Evolutionary conservation across 1,139 yeast genomes (phyloP).

Genomic region (Sugiyamaella japonica): DNA sequence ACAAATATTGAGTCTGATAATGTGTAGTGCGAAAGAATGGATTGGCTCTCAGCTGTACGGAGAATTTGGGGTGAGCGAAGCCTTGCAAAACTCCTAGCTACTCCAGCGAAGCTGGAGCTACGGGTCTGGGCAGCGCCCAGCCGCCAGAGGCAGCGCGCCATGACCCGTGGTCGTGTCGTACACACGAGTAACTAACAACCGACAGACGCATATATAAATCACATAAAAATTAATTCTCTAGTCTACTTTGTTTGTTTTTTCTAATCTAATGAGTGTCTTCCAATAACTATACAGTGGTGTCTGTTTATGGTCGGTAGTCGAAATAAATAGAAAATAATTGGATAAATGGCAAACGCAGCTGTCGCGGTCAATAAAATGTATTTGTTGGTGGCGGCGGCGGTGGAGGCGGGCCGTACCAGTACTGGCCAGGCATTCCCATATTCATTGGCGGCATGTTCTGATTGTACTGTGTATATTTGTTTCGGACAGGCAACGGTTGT

Average conservation of each 20-base stretch:
- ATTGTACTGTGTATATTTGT: conserved; percentile 8
- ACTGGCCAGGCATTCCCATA: conserved; percentile 13
- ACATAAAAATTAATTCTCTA: conserved; percentile 4
- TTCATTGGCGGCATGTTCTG: conserved; percentile 3
- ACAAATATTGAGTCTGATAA: conserved; percentile 25
- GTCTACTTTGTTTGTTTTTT: conserved; percentile 8
- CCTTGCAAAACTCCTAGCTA: too few relatives aligned
- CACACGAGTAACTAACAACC: not conserved
- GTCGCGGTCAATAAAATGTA: conserved; percentile 12
- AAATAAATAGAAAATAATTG: conserved; percentile 4
- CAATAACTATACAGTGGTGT: conserved; percentile 13
- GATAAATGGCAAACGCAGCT: not conserved
- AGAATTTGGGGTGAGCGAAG: too few relatives aligned
- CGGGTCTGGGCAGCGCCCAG: too few relatives aligned
- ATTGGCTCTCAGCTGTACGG: not conserved
- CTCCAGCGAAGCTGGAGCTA: too few relatives aligned
- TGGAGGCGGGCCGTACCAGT: conserved; percentile 20
- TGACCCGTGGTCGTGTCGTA: too few relatives aligned
- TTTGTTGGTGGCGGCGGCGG: conserved; percentile 19
- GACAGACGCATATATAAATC: not conserved
- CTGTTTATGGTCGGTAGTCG: not conserved
- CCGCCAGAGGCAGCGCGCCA: too few relatives aligned
- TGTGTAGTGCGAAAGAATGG: not conserved
- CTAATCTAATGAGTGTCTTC: conserved; percentile 17
- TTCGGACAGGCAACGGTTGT: conserved; percentile 3